Evolutionary conservation across 2,329 filamentous ascomycete genomes (phyloP).

Genomic region (Esteya vermicola): DNA sequence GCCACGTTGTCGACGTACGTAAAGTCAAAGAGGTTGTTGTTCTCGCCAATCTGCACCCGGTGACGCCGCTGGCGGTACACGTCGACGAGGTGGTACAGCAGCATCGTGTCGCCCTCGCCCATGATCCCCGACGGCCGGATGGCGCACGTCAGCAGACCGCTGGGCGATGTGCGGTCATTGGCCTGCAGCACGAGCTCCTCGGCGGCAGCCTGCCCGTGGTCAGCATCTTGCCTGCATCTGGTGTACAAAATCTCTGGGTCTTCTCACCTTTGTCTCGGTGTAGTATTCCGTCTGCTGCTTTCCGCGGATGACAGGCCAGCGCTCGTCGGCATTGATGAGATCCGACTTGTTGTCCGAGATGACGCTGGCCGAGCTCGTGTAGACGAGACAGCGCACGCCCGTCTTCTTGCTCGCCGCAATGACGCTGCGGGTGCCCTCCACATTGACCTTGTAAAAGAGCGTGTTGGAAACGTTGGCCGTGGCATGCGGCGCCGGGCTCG

Average conservation of each 20-base stretch:
- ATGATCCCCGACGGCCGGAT: constrained; percentile 83
- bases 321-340: constrained; percentile 73
- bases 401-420: constrained; percentile 57
- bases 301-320: constrained; percentile 61
- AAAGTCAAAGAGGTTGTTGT: constrained; percentile 49
- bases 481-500: constrained; percentile 51
- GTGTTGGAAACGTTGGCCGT: constrained; percentile 37
- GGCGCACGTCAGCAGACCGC: constrained; percentile 58
- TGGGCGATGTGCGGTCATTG: constrained; percentile 32
- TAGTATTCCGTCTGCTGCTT: constrained; percentile 67
- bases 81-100: constrained; percentile 59
- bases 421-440: constrained; percentile 69
- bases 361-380: constrained; percentile 80
- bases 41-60: constrained; percentile 64
- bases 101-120: constrained; percentile 72
- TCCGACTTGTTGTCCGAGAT: constrained; percentile 70
- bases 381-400: constrained; percentile 71
- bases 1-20: constrained; percentile 50
- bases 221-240: not conserved
- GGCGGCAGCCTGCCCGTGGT: constrained; percentile 48
- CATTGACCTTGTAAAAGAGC: constrained; percentile 69
- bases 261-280: constrained; percentile 68
- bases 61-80: constrained; percentile 56
- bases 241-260: not conserved
- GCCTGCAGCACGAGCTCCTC: constrained; percentile 68